Base-by-base conservation (phyloP, 352 stramenopile genomes). In the Pythium dissimile region DNA sequence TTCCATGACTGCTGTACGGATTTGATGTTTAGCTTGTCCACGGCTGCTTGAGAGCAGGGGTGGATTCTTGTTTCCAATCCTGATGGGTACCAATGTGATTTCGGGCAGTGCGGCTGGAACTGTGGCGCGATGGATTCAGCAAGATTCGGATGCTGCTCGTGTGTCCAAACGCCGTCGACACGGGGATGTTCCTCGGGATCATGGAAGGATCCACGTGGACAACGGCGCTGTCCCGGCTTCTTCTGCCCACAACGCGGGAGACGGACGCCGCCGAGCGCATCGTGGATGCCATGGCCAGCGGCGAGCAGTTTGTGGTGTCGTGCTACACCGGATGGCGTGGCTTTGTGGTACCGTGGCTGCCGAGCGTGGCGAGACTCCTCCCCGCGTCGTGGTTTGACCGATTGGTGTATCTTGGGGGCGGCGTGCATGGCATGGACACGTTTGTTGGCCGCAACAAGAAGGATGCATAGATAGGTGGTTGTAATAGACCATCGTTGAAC, bases 121-220 rank as follows among this genome's bases (percentile, higher is more conserved):
- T 93, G 16, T 82, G 76, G 69, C 73, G 67, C 7, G 72, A 88
- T 54, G 69, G 73, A 30, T 50, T 80, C 51, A 67, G 49, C 34
- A 71, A 80, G 38, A 76, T 94, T 52, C 71, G 64, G 48, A 92
- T 78, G 52, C 67, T 94, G 48, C 56, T 94, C 34, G 80, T 90
- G 21, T 94, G 82, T 24, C 84, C 84, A 18, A 81, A 73, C 34
- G 77, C 69, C 23, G 72, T 94, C 26, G 67, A 86, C 47, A 92
- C 80, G 26, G 77, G 79, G 9, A 94, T 94, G 84, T 94, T 94
- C 55, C 62, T 61, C 6, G 82, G 84, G 0, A 74, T 73, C 31
- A 68, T 86, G 37, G 30, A 67, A 24, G 73, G 71, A 11, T 42
- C 70, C 7, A 52, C 72, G 32, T 81, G 66, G 69, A 69, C 71